Percentiles rank a stretch among this genome's conserved stretches.
Conservation (phyloP, 257 asterid species). For the Penstemon newberryi region DNA sequence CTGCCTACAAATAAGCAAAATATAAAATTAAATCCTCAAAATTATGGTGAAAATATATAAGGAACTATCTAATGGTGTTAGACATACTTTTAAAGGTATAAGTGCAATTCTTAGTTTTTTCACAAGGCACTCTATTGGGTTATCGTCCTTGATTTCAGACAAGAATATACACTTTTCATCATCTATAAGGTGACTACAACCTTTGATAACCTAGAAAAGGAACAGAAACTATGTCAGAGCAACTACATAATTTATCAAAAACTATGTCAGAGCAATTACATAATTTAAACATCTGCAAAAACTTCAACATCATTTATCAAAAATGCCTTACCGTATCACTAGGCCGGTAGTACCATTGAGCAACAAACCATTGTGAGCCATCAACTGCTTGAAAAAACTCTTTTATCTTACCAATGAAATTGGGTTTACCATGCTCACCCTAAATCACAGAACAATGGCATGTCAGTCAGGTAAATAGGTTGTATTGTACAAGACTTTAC, state of each 20-base stretch:
- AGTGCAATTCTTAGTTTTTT: conserved; percentile 38
- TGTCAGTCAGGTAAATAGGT: background rate
- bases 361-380: conserved; percentile 45
- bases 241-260: background rate
- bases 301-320: background rate
- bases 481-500: background rate
- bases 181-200: conserved; percentile 39
- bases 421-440: conserved; percentile 48
- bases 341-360: conserved; percentile 81
- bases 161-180: conserved; percentile 50
- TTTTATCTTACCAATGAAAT: conserved; percentile 63
- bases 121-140: conserved; percentile 63
- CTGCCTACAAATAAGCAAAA: conserved; percentile 35
- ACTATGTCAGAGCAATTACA: conserved; percentile 12
- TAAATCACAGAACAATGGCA: conserved; percentile 11
- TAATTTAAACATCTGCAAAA: background rate
- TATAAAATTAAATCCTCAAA: background rate
- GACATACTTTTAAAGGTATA: conserved; percentile 48
- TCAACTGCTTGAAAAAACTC: conserved; percentile 66
- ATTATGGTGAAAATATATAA: background rate
- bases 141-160: conserved; percentile 72
- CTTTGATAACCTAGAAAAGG: conserved; percentile 49
- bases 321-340: conserved; percentile 63
- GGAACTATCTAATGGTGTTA: background rate
- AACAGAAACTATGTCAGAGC: conserved; percentile 15